Evolutionary conservation across 257 asterid species (phyloP).

Genomic region (Capsicum rhomboideum): DNA sequence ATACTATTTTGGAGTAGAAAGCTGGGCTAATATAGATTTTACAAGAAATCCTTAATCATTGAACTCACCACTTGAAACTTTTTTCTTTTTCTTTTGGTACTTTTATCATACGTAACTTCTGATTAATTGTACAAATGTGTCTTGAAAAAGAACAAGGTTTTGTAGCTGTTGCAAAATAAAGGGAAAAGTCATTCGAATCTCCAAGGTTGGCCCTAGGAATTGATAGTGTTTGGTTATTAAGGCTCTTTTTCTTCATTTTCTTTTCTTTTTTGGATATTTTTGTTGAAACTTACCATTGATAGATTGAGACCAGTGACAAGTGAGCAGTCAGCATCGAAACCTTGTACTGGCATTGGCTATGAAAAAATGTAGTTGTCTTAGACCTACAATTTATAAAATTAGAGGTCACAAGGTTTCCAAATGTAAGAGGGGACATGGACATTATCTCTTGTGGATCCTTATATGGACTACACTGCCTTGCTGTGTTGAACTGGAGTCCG

Average conservation of each 20-base stretch:
- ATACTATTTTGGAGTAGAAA: neutral
- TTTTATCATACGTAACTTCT: neutral
- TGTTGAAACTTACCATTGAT: neutral
- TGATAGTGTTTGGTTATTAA: neutral
- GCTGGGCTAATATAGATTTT: no score
- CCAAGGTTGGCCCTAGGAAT: neutral
- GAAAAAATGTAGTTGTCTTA: neutral
- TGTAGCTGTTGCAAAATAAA: neutral
- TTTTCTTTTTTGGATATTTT: neutral
- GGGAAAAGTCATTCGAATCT: neutral
- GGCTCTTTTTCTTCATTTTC: neutral
- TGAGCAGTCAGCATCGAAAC: neutral
- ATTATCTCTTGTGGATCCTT: neutral
- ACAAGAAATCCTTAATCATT: neutral
- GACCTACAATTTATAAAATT: neutral
- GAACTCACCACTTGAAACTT: neutral
- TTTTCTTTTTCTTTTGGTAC: neutral
- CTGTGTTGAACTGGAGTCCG: neutral
- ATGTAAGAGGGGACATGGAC: neutral
- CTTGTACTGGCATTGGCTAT: neutral
- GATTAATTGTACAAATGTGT: neutral
- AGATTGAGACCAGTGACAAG: neutral
- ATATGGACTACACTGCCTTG: neutral
- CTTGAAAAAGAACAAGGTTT: neutral
- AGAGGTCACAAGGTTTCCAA: neutral